Base-by-base conservation (phyloP, 257 asterid genomes). In the Forsythia viridissima region DNA sequence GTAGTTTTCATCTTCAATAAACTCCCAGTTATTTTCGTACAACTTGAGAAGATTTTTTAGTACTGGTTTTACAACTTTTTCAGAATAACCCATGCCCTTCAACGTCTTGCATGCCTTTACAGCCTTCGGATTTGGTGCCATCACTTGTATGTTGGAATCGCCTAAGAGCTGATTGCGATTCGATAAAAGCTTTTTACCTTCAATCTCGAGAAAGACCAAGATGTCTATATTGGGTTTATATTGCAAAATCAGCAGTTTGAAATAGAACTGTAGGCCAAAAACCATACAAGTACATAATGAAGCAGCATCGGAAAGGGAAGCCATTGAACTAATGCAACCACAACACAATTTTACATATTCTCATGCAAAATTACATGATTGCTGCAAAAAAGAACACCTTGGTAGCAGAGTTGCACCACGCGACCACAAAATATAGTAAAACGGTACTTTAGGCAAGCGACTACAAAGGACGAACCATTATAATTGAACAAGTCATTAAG, bases 1-100 rank as follows among this genome's bases (percentile, higher is more conserved):
- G 61, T 82, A 89, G 67, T 43, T 72, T 34, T 79, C 86, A 1
- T 80, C 88, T 85, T 89, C 90, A 76, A 89, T 87, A 68, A 76
- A 84, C 74, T 21, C 10, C 90, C 90, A 89, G 43, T 87, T 78
- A 61, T 82, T 73, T 24, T 79, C 79, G 73, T 89, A 87, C 70
- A 74, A 9, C 34, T 68, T 70, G 70, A 89, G 78, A 39, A 89
- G 88, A 38, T 57, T 55, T 46, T 66, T 76, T 51, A 89, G 76
- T 39, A 89, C 42, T 15, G 89, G 90, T 80, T 79, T 78, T 79
- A 86, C 90, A 38, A n/a, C 55, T 18, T 76, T 51, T 36, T 21
- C 73, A 3, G 78, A 8, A 67, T 84, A 88, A 40, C 92, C 90
- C 65, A 86, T 37, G 12, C 13, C 37, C 72, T 73, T 71, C 92